These are phyloP conservation scores for Fusarium robinianum DNA, from an alignment of 2,329 filamentous ascomycete species.

Conservation along the genomic window DNA sequence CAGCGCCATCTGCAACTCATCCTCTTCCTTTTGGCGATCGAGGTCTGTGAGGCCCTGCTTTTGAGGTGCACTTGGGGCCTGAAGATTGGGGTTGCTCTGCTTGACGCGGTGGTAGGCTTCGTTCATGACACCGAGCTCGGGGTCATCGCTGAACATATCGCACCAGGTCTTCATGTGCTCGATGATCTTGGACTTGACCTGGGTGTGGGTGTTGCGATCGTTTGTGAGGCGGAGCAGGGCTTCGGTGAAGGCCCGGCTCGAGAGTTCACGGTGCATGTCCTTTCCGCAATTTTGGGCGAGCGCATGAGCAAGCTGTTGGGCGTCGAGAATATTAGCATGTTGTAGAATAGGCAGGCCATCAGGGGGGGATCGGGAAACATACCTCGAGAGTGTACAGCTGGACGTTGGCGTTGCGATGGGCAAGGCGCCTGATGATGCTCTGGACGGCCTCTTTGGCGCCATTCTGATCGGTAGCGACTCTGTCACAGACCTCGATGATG, in stretches of 20 bases:
- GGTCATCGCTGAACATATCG: slow-evolving; percentile 87
- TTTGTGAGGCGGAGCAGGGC: slow-evolving; percentile 86
- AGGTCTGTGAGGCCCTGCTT: slow-evolving; percentile 89
- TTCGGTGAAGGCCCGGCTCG: slow-evolving; percentile 92
- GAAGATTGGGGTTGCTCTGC: slow-evolving; percentile 80
- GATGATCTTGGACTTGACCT: slow-evolving; percentile 95
- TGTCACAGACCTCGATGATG: slow-evolving; percentile 67
- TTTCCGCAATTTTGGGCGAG: slow-evolving; percentile 90
- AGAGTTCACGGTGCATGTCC: slow-evolving; percentile 84
- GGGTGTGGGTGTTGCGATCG: slow-evolving; percentile 93
- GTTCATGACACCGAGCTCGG: slow-evolving; percentile 96
- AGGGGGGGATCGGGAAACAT: slow-evolving; percentile 23
- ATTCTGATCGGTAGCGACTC: slow-evolving; percentile 57
- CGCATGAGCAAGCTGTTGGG: slow-evolving; percentile 82
- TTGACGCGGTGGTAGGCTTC: slow-evolving; percentile 91
- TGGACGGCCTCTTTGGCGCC: slow-evolving; percentile 83
- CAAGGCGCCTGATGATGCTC: slow-evolving; percentile 87
- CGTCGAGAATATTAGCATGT: slow-evolving; percentile 13
- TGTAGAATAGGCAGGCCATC: background rate
- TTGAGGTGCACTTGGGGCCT: slow-evolving; percentile 88
- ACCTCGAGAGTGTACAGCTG: slow-evolving; percentile 93
- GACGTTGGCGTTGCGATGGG: slow-evolving; percentile 93
- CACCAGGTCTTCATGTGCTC: slow-evolving; percentile 97
- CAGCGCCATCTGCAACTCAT: slow-evolving; percentile 94
- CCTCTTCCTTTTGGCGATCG: slow-evolving; percentile 93